Evolutionary conservation across 2,329 filamentous ascomycete genomes (phyloP), one percentile per base, ranked within the genome.

Genomic region (Fusarium dimerum): DNA sequence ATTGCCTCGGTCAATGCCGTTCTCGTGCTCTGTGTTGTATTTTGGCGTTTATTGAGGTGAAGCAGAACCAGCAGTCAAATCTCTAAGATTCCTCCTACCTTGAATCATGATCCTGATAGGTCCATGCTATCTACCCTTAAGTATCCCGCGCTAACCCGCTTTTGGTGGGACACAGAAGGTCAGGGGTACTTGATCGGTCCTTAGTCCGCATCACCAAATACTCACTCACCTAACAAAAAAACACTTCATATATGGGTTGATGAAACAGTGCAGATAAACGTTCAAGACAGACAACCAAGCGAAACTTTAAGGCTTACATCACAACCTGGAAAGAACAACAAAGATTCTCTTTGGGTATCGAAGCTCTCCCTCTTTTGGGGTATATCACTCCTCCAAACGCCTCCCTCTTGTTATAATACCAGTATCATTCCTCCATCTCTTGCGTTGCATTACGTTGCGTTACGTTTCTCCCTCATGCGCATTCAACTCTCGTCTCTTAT

Each of bases 261-360:
- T n/a, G n/a, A n/a, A n/a, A n/a, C n/a, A n/a, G n/a, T n/a, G n/a
- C n/a, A n/a, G n/a, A n/a, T n/a, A n/a, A n/a, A n/a, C n/a, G n/a
- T n/a, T n/a, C n/a, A n/a, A n/a, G 16, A 15, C 39, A 40, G 12
- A 10, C 3, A 41, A 42, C n/a, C 20, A 26, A 26, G 20, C 44
- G 29, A 48, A 34, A 43, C 17, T 30, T 15, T 13, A 29, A 7
- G 12, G 38, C 30, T 38, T 32, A 16, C 30, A 43, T 40, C 47
- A 50, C 51, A 34, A 61, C 54, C 51, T 54, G 60, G 51, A 57
- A 40, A 57, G 42, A 64, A 63, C 53, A 54, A 64, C 58, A 51
- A 45, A 62, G 50, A 63, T 66, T 55, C 56, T 55, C 56, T 59
- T 63, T 55, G 63, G 63, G 63, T 65, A 65, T 65, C 63, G 58